phyloP scores from a whole-genome alignment of 2,329 filamentous ascomycete genomes.

The Hortaea werneckii region DNA sequence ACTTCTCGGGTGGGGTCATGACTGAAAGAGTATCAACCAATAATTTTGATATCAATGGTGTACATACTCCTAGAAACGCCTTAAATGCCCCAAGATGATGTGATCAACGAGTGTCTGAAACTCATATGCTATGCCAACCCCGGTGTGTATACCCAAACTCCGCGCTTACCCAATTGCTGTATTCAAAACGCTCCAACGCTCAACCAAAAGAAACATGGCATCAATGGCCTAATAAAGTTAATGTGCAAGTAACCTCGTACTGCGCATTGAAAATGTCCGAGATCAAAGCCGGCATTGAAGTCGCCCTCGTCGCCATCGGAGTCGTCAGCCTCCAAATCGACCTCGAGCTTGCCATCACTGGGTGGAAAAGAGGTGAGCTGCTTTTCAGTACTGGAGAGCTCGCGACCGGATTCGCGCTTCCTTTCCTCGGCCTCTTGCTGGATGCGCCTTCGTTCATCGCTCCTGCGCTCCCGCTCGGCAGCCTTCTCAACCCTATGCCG shows the following conservation, averaged over 20 bases:
- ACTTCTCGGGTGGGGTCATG: no score
- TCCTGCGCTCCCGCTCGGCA: constrained; percentile 12
- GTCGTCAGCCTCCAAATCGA: constrained; percentile 6
- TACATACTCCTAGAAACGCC: no score
- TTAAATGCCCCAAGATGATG: no score
- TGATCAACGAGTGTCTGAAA: no score
- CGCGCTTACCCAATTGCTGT: background rate
- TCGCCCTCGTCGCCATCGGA: constrained; percentile 4
- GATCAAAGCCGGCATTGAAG: constrained; percentile 1
- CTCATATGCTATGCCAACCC: no score
- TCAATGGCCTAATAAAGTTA: background rate
- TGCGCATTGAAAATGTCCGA: constrained; percentile 9
- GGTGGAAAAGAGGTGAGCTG: background rate
- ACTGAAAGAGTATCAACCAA: no score
- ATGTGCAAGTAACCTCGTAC: constrained; percentile 5
- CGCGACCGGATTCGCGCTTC: background rate
- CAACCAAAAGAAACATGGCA: background rate
- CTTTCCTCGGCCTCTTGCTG: background rate
- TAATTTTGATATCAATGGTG: no score
- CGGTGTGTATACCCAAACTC: background rate
- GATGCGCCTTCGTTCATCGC: constrained; percentile 13
- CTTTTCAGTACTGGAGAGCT: background rate
- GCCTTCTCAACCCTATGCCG: constrained; percentile 14
- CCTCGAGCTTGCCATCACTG: constrained; percentile 4
- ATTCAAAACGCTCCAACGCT: background rate